Evolutionary conservation across 1,139 yeast species (phyloP), one percentile per base, ranked within the genome.

Genomic region (Torulaspora globosa): DNA sequence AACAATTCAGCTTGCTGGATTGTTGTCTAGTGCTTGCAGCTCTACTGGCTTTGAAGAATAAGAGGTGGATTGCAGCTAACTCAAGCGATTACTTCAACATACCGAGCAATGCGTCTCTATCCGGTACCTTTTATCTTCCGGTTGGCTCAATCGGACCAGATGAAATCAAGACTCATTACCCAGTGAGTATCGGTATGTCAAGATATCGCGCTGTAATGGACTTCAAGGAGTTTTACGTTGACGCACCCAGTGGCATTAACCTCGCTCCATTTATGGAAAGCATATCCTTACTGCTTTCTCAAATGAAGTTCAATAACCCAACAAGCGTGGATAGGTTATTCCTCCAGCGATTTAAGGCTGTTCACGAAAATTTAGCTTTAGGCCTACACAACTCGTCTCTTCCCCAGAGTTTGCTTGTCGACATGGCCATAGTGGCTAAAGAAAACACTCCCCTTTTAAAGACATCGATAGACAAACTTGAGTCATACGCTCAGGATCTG

Each of bases 11-110:
- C 23, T 30, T 52, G 10, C 26, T 57, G 27, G 64, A 62, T 34
- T 56, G 57, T 36, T 60, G 62, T 34, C 43, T 60, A 12, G 49
- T 54, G 7, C 32, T 62, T 2, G 34, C 61, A 2, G 51, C 54
- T 8, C n/a, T 62, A 3, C 44, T 53, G 18, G 47, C 57, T 5
- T 21, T 48, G 14, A 51, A 47, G 37, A 50, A 49, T 36, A 55
- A 52, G 41, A 44, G 39, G 12, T 51, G 53, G 51, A 32, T 46
- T 19, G 36, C 42, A 11, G 38, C 36, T 7, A 47, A 43, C 19
- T 14, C 36, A 11, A 42, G 42, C 5, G 48, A 50, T 6, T 49
- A 39, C 12, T 51, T 54, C 23, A 43, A 36, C 5, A 44, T 55
- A 16, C 47, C 58, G 9, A 45, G 44, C 11, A 50, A 50, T 27